Evolutionary conservation across 1,284 basidiomycete species (phyloP), one percentile per base, ranked within the genome.

Genomic region (Taiwanofungus camphoratus): DNA sequence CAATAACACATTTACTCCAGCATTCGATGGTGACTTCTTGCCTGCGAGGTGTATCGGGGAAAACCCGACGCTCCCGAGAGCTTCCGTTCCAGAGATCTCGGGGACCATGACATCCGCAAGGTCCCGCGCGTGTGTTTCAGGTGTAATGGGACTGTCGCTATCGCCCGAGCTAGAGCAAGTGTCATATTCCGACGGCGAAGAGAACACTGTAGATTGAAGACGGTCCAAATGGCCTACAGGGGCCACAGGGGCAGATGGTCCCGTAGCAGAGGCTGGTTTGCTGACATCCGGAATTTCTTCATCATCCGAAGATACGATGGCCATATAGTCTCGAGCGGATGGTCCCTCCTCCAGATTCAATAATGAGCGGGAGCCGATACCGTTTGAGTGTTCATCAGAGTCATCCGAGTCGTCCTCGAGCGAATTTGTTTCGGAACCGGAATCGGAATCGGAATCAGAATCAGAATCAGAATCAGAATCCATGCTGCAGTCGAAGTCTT

Each of bases 41-140:
- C 34, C 34, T 5, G 19, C 15, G 16, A 36, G 6, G 12, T 20
- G 13, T 12, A 15, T 12, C 6, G 34, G 34, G 5, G 34, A 12
- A 12, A 12, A 15, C 7, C 12, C 16, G 13, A 15, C 30, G 8
- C 5, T 11, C 9, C 21, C 45, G 19, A 46, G 21, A 9, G 32
- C 45, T 9, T 5, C 23, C 5, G 19, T 32, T n/a, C 33, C 27
- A 22, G 24, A 24, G 11, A 51, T 27, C 3, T 52, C 49, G 6
- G 49, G 45, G 27, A 50, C 44, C 26, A 38, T 41, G 19, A 52
- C 22, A 13, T 36, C 34, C 7, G 52, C 42, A 9, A 35, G 24
- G 16, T 54, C 41, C 20, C 47, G 47, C 8, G 54, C 41, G 22
- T 36, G 49, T n/a, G 48, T 55, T 37, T 55, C 52, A 6, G 58